These are phyloP conservation scores for Phallus indusiatus DNA, from an alignment of 768 basidiomycete genomes.

Conservation along the genomic window DNA sequence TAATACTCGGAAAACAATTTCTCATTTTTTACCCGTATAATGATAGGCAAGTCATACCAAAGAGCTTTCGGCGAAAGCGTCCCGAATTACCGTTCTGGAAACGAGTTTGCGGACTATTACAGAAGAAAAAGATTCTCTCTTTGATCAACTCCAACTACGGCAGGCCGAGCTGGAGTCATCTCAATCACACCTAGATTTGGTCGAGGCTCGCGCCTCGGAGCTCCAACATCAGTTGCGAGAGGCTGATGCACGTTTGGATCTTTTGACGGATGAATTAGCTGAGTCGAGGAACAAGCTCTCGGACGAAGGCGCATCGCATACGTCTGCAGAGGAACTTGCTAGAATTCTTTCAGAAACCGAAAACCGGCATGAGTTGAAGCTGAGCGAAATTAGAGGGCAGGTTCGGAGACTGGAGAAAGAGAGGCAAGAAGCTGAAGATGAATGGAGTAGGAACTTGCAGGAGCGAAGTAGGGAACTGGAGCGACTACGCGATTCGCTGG, in stretches of 20 bases:
- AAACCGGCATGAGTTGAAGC: slow-evolving; percentile 63
- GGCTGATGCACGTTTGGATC: slow-evolving; percentile 55
- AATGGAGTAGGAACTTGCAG: slow-evolving; percentile 78
- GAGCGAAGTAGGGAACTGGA: slow-evolving; percentile 76
- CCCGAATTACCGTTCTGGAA: slow-evolving; percentile 63
- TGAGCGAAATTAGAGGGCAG: slow-evolving; percentile 61
- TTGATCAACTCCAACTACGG: slow-evolving; percentile 78
- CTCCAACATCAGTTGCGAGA: slow-evolving; percentile 82
- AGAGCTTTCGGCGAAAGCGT: slow-evolving; percentile 50
- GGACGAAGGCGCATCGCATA: slow-evolving; percentile 27
- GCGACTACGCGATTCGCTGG: slow-evolving; percentile 50
- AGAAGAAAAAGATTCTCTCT: slow-evolving; percentile 68
- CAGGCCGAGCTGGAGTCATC: slow-evolving; percentile 88
- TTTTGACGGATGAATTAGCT: slow-evolving; percentile 62
- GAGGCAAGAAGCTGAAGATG: slow-evolving; percentile 76
- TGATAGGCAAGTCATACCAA: slow-evolving; percentile 56
- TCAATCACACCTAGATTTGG: slow-evolving; percentile 60
- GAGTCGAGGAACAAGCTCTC: slow-evolving; percentile 57
- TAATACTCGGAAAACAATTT: background rate
- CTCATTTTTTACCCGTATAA: background rate
- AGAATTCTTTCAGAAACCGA: slow-evolving; percentile 67
- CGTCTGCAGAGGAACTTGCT: slow-evolving; percentile 55
- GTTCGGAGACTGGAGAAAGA: slow-evolving; percentile 67
- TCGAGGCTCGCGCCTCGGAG: slow-evolving; percentile 75
- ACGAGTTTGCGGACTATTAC: slow-evolving; percentile 57